A percentile compares a stretch with the other conserved stretches of the same genome.
phyloP scores from a whole-genome alignment of 1,139 yeast species.

The Geotrichum klebahnii region DNA sequence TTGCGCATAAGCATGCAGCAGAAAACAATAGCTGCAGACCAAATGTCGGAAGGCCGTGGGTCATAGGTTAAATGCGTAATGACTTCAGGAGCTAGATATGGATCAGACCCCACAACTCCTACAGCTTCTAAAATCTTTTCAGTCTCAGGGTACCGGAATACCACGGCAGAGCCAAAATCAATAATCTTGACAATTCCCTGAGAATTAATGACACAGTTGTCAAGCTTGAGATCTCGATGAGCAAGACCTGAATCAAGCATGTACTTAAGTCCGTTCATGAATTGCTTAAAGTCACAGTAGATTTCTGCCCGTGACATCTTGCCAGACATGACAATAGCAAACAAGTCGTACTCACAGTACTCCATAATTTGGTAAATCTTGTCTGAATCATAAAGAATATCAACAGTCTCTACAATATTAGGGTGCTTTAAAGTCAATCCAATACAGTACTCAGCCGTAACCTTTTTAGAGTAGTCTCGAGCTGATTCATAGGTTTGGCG shows the following conservation, averaged over 20 bases:
- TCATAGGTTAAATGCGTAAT: conserved; percentile 76
- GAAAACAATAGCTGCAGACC: conserved; percentile 90
- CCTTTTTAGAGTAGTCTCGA: conserved; percentile 87
- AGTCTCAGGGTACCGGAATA: conserved; percentile 84
- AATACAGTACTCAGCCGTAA: conserved; percentile 92
- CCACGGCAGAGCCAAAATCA: conserved; percentile 94
- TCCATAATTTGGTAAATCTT: conserved; percentile 91
- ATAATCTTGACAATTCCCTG: conserved; percentile 85
- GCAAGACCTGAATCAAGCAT: conserved; percentile 85
- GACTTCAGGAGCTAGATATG: conserved; percentile 92
- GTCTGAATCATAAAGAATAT: conserved; percentile 84
- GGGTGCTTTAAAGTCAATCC: conserved; percentile 89
- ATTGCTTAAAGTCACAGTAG: conserved; percentile 86
- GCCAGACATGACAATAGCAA: conserved; percentile 93
- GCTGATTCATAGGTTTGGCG: conserved; percentile 71
- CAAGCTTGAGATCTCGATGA: conserved; percentile 87
- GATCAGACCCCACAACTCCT: conserved; percentile 93
- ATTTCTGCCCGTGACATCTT: conserved; percentile 83
- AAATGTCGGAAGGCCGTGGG: conserved; percentile 90
- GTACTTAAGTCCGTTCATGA: conserved; percentile 75
- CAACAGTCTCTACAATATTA: conserved; percentile 85
- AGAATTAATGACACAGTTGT: conserved; percentile 83
- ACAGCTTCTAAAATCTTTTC: conserved; percentile 75
- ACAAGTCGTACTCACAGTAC: conserved; percentile 86
- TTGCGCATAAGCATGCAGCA: conserved; percentile 93